These are phyloP conservation scores for Dioscorea zingiberensis DNA, from an alignment of 106 monocot species.

Conservation along the genomic window DNA sequence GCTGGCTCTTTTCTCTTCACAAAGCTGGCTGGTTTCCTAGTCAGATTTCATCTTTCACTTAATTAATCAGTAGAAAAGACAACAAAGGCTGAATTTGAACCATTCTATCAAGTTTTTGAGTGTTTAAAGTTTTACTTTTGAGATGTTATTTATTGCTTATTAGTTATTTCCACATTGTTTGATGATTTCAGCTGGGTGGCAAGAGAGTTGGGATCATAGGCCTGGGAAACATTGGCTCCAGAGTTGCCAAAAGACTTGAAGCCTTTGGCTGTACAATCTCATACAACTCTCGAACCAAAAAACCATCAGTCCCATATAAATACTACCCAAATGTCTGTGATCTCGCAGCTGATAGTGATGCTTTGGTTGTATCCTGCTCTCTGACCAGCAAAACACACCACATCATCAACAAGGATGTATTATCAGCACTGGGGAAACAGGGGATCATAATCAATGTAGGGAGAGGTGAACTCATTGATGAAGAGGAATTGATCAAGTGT, in stretches of 20 bases:
- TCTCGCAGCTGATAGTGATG: slow-evolving; percentile 45
- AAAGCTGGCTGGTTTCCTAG: too few species aligned
- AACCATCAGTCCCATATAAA: slow-evolving; percentile 22
- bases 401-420: slow-evolving; percentile 54
- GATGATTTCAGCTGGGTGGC: slow-evolving; percentile 35
- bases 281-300: slow-evolving; percentile 33
- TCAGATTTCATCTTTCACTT: too few species aligned
- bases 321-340: slow-evolving; percentile 23
- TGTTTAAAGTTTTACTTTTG: neutral
- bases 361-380: slow-evolving; percentile 42
- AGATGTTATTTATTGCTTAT: too few species aligned
- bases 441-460: slow-evolving; percentile 52
- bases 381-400: slow-evolving; percentile 53
- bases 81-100: too few species aligned
- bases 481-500: slow-evolving; percentile 25
- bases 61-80: too few species aligned
- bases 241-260: slow-evolving; percentile 55
- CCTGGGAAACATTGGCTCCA: slow-evolving; percentile 54
- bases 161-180: neutral
- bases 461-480: slow-evolving; percentile 35
- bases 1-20: too few species aligned
- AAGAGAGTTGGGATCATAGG: slow-evolving; percentile 59
- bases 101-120: too few species aligned
- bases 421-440: slow-evolving; percentile 48
- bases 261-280: slow-evolving; percentile 48